phyloP scores from a whole-genome alignment of 2,329 filamentous ascomycete genomes.

The Hypomyces rosellus region DNA sequence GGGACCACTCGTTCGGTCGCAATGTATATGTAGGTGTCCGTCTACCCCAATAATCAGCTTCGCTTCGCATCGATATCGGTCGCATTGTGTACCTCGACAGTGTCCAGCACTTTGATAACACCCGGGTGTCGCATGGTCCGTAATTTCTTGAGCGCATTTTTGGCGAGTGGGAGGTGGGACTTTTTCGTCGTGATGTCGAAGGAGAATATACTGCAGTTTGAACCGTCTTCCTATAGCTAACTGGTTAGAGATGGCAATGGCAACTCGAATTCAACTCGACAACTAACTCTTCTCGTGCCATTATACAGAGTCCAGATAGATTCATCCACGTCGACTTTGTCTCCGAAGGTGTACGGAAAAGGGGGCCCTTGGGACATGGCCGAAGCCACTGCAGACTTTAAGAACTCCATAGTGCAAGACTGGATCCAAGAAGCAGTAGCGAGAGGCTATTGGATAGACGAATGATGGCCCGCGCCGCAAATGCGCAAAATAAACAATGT shows the following conservation, averaged over 20 bases:
- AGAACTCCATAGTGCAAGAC: constrained; percentile 70
- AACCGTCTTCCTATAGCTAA: constrained; percentile 71
- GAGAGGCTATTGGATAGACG: too few relatives aligned
- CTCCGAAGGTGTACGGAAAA: constrained; percentile 88
- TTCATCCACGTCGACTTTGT: constrained; percentile 84
- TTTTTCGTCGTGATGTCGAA: constrained; percentile 84
- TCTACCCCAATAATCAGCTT: constrained; percentile 45
- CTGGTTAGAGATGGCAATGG: constrained; percentile 1
- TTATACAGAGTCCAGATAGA: constrained; percentile 97
- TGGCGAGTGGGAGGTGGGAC: constrained; percentile 75
- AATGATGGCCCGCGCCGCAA: neutral
- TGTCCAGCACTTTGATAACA: constrained; percentile 89
- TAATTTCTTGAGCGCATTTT: constrained; percentile 89
- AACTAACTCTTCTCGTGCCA: constrained; percentile 75
- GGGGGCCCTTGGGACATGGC: constrained; percentile 92
- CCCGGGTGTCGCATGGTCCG: constrained; percentile 90
- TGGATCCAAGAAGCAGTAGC: neutral
- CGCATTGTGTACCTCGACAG: constrained; percentile 65
- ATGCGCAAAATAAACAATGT: neutral
- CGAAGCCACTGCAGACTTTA: constrained; percentile 95
- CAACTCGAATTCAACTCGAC: neutral
- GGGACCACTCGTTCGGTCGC: constrained; percentile 87
- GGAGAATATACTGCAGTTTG: constrained; percentile 91
- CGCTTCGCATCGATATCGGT: neutral
- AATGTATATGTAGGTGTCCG: constrained; percentile 92